Percentiles rank a stretch among this genome's conserved stretches.
Evolutionary conservation across 768 basidiomycete species (phyloP).

Genomic region (Grammothele lineata): DNA sequence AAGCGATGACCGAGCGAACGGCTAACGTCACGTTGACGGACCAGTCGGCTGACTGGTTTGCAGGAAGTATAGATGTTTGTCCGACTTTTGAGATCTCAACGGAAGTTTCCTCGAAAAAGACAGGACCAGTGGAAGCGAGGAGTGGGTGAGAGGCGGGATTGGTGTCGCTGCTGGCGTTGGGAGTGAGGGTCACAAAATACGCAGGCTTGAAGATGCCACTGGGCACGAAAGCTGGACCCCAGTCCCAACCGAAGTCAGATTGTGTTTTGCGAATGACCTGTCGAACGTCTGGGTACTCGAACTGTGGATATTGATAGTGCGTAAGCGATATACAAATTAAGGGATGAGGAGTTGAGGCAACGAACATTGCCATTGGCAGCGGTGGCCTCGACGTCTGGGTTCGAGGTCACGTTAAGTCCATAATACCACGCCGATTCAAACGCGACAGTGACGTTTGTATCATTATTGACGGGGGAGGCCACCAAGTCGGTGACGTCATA

Average conservation of each 20-base stretch:
- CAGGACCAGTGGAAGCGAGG: constrained; percentile 18
- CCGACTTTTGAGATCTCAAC: constrained; percentile 54
- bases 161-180: constrained; percentile 6
- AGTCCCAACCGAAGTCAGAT: constrained; percentile 62
- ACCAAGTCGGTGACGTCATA: constrained; percentile 48
- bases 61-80: constrained; percentile 35
- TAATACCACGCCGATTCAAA: constrained; percentile 53
- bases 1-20: constrained; percentile 37
- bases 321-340: too few relatives aligned
- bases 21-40: constrained; percentile 50
- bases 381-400: constrained; percentile 49
- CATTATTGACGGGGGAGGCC: constrained; percentile 24
- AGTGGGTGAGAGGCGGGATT: constrained; percentile 20
- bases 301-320: too few relatives aligned
- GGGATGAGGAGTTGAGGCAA: too few relatives aligned
- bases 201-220: constrained; percentile 53
- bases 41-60: constrained; percentile 49
- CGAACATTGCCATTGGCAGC: too few relatives aligned
- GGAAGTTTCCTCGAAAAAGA: constrained; percentile 50
- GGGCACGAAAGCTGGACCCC: constrained; percentile 58
- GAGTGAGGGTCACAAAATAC: constrained; percentile 41
- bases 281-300: constrained; percentile 46
- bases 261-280: constrained; percentile 47
- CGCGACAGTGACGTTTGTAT: constrained; percentile 44
- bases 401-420: constrained; percentile 47